Percentiles rank a stretch among this genome's conserved stretches.
These are phyloP conservation scores for Ramaria sp. DNA, from an alignment of 768 basidiomycete species.

Conservation along the genomic window DNA sequence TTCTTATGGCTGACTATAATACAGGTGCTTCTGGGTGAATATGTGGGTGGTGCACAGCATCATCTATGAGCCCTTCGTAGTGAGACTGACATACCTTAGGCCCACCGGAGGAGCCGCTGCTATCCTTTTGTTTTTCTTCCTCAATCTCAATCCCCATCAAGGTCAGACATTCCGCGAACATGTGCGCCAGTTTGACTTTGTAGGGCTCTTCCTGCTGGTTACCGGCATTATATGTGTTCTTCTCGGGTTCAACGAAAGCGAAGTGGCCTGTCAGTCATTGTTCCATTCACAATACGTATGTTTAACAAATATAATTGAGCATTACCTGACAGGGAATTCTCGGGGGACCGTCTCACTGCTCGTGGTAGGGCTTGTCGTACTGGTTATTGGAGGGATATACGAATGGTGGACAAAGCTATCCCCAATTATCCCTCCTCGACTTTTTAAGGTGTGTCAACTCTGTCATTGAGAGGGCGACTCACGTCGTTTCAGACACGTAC, in stretches of 20 bases:
- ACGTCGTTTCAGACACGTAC: slow-evolving; percentile 48
- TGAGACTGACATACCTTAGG: slow-evolving; percentile 24
- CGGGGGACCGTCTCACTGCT: slow-evolving; percentile 53
- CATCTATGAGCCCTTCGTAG: neutral
- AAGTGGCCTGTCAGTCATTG: slow-evolving; percentile 47
- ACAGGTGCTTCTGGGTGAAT: slow-evolving; percentile 5
- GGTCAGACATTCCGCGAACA: slow-evolving; percentile 48
- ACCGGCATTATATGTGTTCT: slow-evolving; percentile 56
- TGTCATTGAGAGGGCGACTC: neutral
- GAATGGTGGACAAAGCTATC: slow-evolving; percentile 53
- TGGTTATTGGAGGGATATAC: slow-evolving; percentile 43
- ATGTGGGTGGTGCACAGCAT: slow-evolving; percentile 9
- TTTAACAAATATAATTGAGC: neutral
- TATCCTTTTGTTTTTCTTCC: slow-evolving; percentile 54
- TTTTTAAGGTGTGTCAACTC: slow-evolving; percentile 46
- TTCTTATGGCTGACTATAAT: slow-evolving; percentile 6
- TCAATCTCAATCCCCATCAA: slow-evolving; percentile 70
- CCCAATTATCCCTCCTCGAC: slow-evolving; percentile 62
- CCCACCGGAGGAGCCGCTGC: slow-evolving; percentile 66
- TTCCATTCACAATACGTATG: neutral
- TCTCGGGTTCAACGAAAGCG: slow-evolving; percentile 63
- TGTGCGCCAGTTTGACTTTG: slow-evolving; percentile 57
- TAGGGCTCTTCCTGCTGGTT: slow-evolving; percentile 54
- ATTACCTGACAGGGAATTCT: slow-evolving; percentile 37
- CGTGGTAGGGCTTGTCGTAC: slow-evolving; percentile 40